Evolutionary conservation across 768 basidiomycete species (phyloP).

Genomic region (Leccinum variicolor): DNA sequence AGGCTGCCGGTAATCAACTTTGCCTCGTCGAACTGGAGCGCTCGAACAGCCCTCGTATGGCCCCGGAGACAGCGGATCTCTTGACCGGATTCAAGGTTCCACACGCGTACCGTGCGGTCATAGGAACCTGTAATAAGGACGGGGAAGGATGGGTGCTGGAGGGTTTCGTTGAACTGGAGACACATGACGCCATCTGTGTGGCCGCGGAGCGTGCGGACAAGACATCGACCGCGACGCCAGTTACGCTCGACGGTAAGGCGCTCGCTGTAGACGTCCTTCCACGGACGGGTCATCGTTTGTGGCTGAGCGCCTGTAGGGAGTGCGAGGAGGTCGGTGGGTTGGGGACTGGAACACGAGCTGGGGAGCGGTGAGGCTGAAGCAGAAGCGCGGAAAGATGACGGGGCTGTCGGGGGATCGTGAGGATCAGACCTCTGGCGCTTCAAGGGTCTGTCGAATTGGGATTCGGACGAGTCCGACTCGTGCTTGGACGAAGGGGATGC

Average conservation of each 20-base stretch:
- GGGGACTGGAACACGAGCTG: constrained; percentile 4
- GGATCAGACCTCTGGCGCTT: constrained; percentile 48
- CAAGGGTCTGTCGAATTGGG: constrained; percentile 32
- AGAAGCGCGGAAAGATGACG: constrained; percentile 13
- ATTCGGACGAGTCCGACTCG: constrained; percentile 31
- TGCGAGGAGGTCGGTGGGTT: constrained; percentile 23
- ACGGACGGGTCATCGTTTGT: constrained; percentile 71
- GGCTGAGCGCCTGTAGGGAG: constrained; percentile 27
- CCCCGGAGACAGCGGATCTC: constrained; percentile 83
- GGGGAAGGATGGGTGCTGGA: constrained; percentile 81
- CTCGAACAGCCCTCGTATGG: constrained; percentile 87
- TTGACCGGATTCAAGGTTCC: constrained; percentile 92
- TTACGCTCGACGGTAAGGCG: constrained; percentile 95
- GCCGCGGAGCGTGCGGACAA: constrained; percentile 80
- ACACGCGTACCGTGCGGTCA: constrained; percentile 90
- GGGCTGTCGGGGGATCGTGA: neutral
- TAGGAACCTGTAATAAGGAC: constrained; percentile 98
- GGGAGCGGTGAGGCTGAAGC: constrained; percentile 11
- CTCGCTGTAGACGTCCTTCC: constrained; percentile 98
- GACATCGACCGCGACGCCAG: constrained; percentile 92
- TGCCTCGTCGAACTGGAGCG: constrained; percentile 92
- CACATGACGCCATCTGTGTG: constrained; percentile 98
- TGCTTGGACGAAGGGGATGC: constrained; percentile 40
- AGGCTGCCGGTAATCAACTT: constrained; percentile 96
- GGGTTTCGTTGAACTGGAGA: constrained; percentile 86